Evolutionary conservation across 1,139 yeast genomes (phyloP), one percentile per base, ranked within the genome.

Genomic region (Magnusiomyces ingens): DNA sequence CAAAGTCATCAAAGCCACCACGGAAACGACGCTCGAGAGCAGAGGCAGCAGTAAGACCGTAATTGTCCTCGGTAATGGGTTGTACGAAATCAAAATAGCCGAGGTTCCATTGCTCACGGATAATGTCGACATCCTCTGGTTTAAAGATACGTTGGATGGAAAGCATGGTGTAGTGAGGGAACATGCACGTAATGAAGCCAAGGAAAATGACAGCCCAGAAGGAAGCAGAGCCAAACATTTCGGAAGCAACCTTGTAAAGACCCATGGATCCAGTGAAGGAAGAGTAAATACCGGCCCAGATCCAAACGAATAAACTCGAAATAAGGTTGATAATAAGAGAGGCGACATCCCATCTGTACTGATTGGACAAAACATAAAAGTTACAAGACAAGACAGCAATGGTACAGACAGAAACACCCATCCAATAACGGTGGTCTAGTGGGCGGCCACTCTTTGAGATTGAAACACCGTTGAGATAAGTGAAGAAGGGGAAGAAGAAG

Each of bases 261-360:
- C 85, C 95, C 10, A 73, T 77, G 50, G 94, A 78, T 49, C 75
- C 71, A 8, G 76, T 58, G 11, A 80, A 71, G 26, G 84, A 75
- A 1, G 96, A 81, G 91, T 96, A 93, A 52, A 91, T 76, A 53
- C 97, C 97, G 0, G 96, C 87, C 98, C 98, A 91, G 49, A 80
- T 82, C 66, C 82, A 87, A 48, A 90, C 76, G 45, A 90, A 65
- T 53, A 87, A 65, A 54, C 82, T 79, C 10, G 96, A 87, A 47
- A 93, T 66, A 3, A 74, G 71, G 54, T 82, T 80, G 61, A 88
- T 78, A 49, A 86, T 66, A n/a, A 76, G 60, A 6, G 91, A 82
- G 52, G 89, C 72, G 94, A 95, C 88, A 72, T 93, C 99, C 99
- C 99, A 93, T 63, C 95, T 78, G 66, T 81, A 82, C 69, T 89